Evolutionary conservation across 2,329 filamentous ascomycete species (phyloP).

Genomic region (Fusarium napiforme): DNA sequence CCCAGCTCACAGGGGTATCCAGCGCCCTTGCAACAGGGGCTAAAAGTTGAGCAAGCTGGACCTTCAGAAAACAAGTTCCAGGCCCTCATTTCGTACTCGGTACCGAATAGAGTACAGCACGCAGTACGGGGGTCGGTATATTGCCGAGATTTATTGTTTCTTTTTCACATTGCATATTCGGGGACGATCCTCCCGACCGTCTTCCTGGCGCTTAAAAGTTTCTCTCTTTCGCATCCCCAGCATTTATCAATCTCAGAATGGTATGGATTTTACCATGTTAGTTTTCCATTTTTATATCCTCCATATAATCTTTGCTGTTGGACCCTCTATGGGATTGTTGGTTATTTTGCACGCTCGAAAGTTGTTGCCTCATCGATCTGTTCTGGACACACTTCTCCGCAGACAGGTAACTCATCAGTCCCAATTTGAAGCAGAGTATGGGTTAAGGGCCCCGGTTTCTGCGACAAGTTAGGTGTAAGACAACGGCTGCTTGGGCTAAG

Average conservation of each 20-base stretch:
- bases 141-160: slow-evolving; percentile 13
- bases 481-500: slow-evolving; percentile 2
- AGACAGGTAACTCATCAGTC: slow-evolving; percentile 2
- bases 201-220: slow-evolving; percentile 44
- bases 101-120: slow-evolving; percentile 36
- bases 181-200: slow-evolving; percentile 6
- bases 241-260: slow-evolving; percentile 26
- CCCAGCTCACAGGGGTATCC: slow-evolving; percentile 39
- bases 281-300: not conserved
- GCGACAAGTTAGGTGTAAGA: slow-evolving; percentile 4
- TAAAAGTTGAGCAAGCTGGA: slow-evolving; percentile 9
- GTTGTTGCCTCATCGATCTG: slow-evolving; percentile 2
- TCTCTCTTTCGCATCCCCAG: slow-evolving; percentile 30
- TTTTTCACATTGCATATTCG: slow-evolving; percentile 23
- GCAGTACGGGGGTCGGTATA: slow-evolving; percentile 22
- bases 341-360: not conserved
- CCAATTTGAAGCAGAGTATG: slow-evolving; percentile 14
- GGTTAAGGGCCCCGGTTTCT: slow-evolving; percentile 5
- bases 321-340: slow-evolving; percentile 1
- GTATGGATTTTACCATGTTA: slow-evolving; percentile 35
- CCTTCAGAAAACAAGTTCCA: slow-evolving; percentile 14
- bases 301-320: not conserved
- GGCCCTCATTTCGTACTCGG: slow-evolving; percentile 19
- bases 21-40: slow-evolving; percentile 11
- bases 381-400: slow-evolving; percentile 1